phyloP scores from a whole-genome alignment of 345 rosid genomes.

The Cochlearia excelsa region DNA sequence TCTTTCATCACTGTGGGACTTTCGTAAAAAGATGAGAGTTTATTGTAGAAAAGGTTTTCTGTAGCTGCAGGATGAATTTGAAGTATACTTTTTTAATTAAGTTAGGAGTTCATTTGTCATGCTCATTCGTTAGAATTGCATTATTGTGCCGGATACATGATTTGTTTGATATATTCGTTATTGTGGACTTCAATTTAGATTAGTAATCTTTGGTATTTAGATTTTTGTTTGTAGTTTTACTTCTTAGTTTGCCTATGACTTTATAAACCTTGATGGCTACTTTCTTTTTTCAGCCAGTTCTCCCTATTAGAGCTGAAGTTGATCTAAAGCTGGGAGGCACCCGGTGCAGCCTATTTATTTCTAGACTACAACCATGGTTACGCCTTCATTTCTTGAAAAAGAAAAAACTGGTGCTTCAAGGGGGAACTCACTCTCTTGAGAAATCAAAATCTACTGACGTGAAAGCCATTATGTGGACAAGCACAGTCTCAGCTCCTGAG shows the following conservation, averaged over 20 bases:
- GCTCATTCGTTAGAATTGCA: slow-evolving; percentile 1
- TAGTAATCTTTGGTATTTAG: neutral
- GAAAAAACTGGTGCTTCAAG: slow-evolving; percentile 65
- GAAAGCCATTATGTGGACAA: slow-evolving; percentile 81
- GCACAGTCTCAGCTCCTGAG: slow-evolving; percentile 96
- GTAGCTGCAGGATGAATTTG: slow-evolving; percentile 9
- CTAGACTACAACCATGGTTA: slow-evolving; percentile 84
- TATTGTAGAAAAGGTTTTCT: neutral
- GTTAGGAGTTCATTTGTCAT: neutral
- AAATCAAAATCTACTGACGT: slow-evolving; percentile 51
- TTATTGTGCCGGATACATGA: neutral
- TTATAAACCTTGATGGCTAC: slow-evolving; percentile 8
- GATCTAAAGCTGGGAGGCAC: slow-evolving; percentile 97
- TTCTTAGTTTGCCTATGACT: neutral
- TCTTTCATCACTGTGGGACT: slow-evolving; percentile 5
- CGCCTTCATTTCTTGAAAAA: slow-evolving; percentile 57
- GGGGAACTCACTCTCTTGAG: slow-evolving; percentile 40
- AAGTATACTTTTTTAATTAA: neutral
- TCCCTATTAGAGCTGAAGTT: slow-evolving; percentile 85
- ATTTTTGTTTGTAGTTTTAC: slow-evolving; percentile 9
- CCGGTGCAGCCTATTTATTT: slow-evolving; percentile 63
- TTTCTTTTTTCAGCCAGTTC: slow-evolving; percentile 54
- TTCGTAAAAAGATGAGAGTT: slow-evolving; percentile 1
- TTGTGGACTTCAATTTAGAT: neutral
- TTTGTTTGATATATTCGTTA: neutral